These are phyloP conservation scores for Asterochloris erici DNA, from an alignment of 139 green algal species.

Conservation along the genomic window DNA sequence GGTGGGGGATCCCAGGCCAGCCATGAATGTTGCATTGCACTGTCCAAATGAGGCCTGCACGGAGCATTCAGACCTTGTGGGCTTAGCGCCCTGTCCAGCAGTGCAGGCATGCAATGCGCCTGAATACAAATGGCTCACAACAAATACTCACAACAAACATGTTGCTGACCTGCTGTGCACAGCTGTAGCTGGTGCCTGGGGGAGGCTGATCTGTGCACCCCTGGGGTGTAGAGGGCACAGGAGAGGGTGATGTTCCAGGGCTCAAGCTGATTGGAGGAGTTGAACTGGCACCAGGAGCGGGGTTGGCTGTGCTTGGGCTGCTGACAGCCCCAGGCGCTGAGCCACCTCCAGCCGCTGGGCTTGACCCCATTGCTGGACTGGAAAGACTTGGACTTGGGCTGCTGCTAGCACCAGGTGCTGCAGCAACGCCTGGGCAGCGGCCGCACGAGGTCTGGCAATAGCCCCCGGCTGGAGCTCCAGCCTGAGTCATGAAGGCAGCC, in stretches of 20 bases:
- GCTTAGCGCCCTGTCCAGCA: too few species aligned
- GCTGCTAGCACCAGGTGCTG: background rate
- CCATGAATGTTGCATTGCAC: constrained; percentile 2
- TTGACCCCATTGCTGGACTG: background rate
- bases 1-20: background rate
- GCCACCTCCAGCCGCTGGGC: too few species aligned
- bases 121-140: too few species aligned
- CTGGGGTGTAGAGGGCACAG: too few species aligned
- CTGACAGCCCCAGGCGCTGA: too few species aligned
- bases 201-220: too few species aligned
- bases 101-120: too few species aligned
- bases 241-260: too few species aligned
- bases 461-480: background rate
- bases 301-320: background rate
- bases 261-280: background rate
- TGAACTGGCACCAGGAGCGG: background rate
- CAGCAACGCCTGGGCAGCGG: background rate
- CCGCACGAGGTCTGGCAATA: constrained; percentile 10
- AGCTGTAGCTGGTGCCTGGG: too few species aligned
- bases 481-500: background rate
- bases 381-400: background rate
- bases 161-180: too few species aligned
- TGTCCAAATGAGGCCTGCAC: background rate
- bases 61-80: too few species aligned
- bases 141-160: too few species aligned